Conservation (phyloP, 192 early-diverging fungal species). For the Coemansia sp. region DNA sequence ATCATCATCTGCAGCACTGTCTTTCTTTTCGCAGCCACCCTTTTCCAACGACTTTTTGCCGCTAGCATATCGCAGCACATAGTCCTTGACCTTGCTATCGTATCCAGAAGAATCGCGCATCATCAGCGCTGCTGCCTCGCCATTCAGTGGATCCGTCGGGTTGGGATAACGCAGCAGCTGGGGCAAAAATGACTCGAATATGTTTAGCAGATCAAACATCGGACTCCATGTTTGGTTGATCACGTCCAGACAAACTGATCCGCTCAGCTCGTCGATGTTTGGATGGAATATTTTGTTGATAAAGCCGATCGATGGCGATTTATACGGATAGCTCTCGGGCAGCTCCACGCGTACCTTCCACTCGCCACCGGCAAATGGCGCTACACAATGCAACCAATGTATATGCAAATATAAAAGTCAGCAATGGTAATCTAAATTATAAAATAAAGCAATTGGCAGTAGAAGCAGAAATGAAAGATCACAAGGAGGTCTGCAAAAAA, state of each 20-base stretch:
- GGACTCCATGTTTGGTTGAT: slow-evolving; percentile 99
- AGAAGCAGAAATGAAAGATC: slow-evolving; percentile 4
- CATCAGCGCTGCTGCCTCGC: slow-evolving; percentile 95
- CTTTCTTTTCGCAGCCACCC: slow-evolving; percentile 26
- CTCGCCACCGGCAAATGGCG: slow-evolving; percentile 88
- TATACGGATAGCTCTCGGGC: slow-evolving; percentile 99
- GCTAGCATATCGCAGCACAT: slow-evolving; percentile 65
- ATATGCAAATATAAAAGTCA: background rate
- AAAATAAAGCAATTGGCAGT: background rate
- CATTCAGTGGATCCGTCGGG: slow-evolving; percentile 98
- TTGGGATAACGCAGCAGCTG: slow-evolving; percentile 98
- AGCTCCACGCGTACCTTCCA: slow-evolving; percentile 99
- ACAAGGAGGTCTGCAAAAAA: no score
- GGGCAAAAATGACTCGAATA: slow-evolving; percentile 97
- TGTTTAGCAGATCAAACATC: slow-evolving; percentile 99
- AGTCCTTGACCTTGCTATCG: slow-evolving; percentile 88
- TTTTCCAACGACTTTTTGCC: slow-evolving; percentile 14
- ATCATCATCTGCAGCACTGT: slow-evolving; percentile 61
- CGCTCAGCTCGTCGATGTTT: slow-evolving; percentile 99
- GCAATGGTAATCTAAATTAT: background rate
- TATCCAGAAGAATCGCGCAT: slow-evolving; percentile 92
- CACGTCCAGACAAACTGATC: slow-evolving; percentile 98
- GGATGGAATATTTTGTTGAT: slow-evolving; percentile 99
- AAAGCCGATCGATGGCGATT: slow-evolving; percentile 98
- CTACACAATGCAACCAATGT: slow-evolving; percentile 47